These are phyloP conservation scores for Amanita exitialis DNA, from an alignment of 768 basidiomycete species.

Conservation along the genomic window DNA sequence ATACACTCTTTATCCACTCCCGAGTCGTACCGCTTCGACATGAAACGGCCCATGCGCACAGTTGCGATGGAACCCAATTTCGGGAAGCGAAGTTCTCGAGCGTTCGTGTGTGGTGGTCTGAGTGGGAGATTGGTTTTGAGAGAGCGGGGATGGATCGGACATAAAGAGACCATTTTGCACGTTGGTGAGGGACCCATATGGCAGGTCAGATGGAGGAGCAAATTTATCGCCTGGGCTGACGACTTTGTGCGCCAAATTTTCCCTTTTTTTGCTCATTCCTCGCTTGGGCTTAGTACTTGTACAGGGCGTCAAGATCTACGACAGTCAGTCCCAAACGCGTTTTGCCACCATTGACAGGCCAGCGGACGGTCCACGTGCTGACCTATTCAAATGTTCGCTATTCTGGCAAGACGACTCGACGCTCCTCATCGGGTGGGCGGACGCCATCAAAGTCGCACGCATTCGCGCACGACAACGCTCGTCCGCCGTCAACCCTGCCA, in stretches of 20 bases:
- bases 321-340: constrained; percentile 63
- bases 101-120: constrained; percentile 88
- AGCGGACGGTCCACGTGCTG: constrained; percentile 76
- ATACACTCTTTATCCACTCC: constrained; percentile 72
- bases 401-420: constrained; percentile 91
- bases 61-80: constrained; percentile 90
- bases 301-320: constrained; percentile 92
- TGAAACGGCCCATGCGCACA: constrained; percentile 86
- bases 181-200: constrained; percentile 90
- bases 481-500: constrained; percentile 25
- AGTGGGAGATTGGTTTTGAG: constrained; percentile 78
- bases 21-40: constrained; percentile 80
- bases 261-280: background rate
- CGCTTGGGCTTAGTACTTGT: background rate
- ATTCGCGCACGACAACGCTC: constrained; percentile 53
- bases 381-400: constrained; percentile 88
- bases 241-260: constrained; percentile 50
- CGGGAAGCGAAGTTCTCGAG: constrained; percentile 61
- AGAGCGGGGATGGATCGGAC: constrained; percentile 95
- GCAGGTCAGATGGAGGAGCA: constrained; percentile 79
- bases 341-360: constrained; percentile 84
- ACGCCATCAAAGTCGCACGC: constrained; percentile 83
- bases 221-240: constrained; percentile 93
- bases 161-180: constrained; percentile 80
- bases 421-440: constrained; percentile 89